phyloP scores from a whole-genome alignment of 495 filamentous ascomycete genomes.

The Glonium stellatum region DNA sequence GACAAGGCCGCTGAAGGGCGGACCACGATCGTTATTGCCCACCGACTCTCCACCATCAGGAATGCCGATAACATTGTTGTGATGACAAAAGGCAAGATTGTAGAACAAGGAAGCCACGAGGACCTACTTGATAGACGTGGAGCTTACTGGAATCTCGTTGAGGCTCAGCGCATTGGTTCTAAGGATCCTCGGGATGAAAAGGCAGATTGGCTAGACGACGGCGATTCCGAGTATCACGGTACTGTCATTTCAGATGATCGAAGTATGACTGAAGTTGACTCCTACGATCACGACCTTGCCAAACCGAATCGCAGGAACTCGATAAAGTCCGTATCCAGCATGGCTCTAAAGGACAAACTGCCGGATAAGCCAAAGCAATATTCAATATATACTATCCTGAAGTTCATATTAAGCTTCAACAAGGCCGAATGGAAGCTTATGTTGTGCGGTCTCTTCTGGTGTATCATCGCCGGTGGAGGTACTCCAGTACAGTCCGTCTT shows the following conservation, averaged over 20 bases:
- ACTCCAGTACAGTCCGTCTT: conserved; percentile 83
- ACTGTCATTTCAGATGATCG: background rate
- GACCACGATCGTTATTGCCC: conserved; percentile 91
- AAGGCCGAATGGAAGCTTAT: conserved; percentile 62
- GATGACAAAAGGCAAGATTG: conserved; percentile 69
- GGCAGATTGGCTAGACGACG: conserved; percentile 35
- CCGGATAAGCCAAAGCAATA: conserved; percentile 50
- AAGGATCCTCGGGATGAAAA: conserved; percentile 42
- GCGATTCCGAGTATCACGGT: conserved; percentile 21
- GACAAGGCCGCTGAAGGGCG: conserved; percentile 82
- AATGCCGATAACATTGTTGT: conserved; percentile 91
- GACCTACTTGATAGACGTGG: conserved; percentile 52
- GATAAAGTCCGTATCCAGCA: conserved; percentile 60
- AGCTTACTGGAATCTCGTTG: conserved; percentile 68
- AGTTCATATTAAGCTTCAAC: conserved; percentile 80
- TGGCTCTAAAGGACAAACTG: conserved; percentile 53
- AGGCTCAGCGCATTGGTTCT: conserved; percentile 68
- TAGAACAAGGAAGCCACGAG: conserved; percentile 79
- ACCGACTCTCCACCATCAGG: conserved; percentile 87
- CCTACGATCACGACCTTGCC: background rate
- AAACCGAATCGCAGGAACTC: conserved; percentile 47
- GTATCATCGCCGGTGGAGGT: conserved; percentile 73
- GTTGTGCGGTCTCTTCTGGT: conserved; percentile 68
- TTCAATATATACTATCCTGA: conserved; percentile 73
- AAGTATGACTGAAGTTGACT: background rate